Base-by-base conservation (phyloP, 805 yeast genomes). In the Yamadazyma phyllophila region DNA sequence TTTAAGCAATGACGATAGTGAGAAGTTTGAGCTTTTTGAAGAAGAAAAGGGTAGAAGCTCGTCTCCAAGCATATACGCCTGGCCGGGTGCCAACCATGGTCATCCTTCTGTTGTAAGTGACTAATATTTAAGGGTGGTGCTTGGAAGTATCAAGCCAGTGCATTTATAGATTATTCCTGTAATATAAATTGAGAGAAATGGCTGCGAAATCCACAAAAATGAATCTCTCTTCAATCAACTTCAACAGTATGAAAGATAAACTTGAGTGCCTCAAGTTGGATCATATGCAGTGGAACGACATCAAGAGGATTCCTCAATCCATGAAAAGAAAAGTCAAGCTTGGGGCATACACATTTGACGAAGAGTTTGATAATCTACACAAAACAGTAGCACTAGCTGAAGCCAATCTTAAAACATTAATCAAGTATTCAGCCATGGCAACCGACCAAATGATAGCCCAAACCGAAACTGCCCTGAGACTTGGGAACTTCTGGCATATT, bases 31-130 rank as follows among this genome's bases (percentile, higher is more conserved):
- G 11, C 38, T 51, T 4, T 31, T 50, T 14, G 51, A 62, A 41
- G 51, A 62, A 38, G 59, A 55, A 4, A 53, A 56, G 11, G 58
- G 64, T 37, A 46, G 60, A 16, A 57, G 62, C 2, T 49, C 62
- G 2, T 60, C 68, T 7, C 72, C 73, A 1, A 74, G 71, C 44
- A 69, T 71, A 7, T 62, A 66, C 27, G 77, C 88, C 1, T 82
- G 88, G 88, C 88, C 88, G 0, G 86, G 87, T 0, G 73, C 80
- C 11, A 76, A 82, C 52, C 86, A 80, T 53, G 84, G 85, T 0
- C 88, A 82, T 58, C 85, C 86, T 24, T 48, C 52, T 3, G 40
- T 36, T 5, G 9, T 24, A 16, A 36, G 13, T 20, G 38, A 36
- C 48, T 44, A 35, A n/a, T 41, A 4, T 10, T 7, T 11, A 4